These are phyloP conservation scores for Corrigiola litoralis DNA, from an alignment of 179 eudicot genomes.

Conservation along the genomic window DNA sequence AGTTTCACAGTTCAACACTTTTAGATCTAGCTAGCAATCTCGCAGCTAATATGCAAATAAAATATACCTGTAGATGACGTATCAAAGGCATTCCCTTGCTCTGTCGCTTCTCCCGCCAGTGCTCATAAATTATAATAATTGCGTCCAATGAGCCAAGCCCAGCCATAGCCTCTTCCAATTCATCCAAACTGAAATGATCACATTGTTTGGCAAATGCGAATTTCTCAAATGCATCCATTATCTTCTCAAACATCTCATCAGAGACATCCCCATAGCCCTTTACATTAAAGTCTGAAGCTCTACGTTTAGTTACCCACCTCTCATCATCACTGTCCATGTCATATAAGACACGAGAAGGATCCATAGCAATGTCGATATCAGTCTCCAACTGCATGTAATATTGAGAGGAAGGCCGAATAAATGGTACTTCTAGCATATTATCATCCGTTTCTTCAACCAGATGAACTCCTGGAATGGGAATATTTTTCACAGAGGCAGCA, in stretches of 20 bases:
- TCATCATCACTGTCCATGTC: conserved; percentile 99
- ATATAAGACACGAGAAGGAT: conserved; percentile 62
- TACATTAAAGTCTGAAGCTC: conserved; percentile 19
- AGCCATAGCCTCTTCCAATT: conserved; percentile 51
- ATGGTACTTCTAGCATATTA: conserved; percentile 44
- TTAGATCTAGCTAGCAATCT: not conserved
- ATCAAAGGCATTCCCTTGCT: conserved; percentile 77
- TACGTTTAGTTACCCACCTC: conserved; percentile 48
- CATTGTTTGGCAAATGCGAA: conserved; percentile 57
- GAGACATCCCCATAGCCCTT: conserved; percentile 39
- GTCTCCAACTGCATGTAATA: conserved; percentile 67
- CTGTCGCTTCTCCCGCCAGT: conserved; percentile 75
- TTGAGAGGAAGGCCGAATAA: conserved; percentile 41
- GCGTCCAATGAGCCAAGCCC: conserved; percentile 52
- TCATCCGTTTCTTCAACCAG: conserved; percentile 64
- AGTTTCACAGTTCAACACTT: not conserved
- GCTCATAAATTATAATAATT: conserved; percentile 44
- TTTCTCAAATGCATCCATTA: conserved; percentile 81
- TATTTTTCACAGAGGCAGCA: conserved; percentile 86
- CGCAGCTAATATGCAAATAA: not conserved
- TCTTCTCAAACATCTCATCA: conserved; percentile 71
- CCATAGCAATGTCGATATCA: conserved; percentile 84
- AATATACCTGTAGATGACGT: conserved; percentile 80
- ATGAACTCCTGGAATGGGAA: conserved; percentile 92
- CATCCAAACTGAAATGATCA: conserved; percentile 53